These are phyloP conservation scores for Raffaelea arxii DNA, from an alignment of 2,329 filamentous ascomycete species.

Conservation along the genomic window DNA sequence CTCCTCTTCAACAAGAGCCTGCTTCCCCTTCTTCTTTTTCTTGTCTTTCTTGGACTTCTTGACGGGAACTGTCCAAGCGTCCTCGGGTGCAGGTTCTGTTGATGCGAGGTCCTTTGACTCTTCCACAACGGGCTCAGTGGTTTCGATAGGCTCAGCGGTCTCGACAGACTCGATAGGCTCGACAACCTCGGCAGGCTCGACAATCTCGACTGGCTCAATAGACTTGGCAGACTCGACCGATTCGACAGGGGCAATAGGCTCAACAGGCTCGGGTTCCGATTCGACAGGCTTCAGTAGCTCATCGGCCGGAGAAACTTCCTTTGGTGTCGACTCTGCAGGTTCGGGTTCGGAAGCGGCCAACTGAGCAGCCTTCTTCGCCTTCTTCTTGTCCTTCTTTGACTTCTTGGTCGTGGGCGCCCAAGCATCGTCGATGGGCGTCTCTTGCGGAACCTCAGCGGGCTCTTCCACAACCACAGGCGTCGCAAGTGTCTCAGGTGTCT, in stretches of 20 bases:
- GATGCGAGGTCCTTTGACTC: no score
- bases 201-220: background rate
- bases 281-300: no score
- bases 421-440: background rate
- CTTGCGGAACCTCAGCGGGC: background rate
- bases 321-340: no score
- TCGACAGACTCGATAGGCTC: no score
- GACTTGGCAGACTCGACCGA: background rate
- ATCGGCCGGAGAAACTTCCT: no score
- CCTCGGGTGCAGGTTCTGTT: background rate
- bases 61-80: background rate
- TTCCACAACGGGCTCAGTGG: no score
- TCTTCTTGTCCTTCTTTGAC: background rate
- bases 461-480: no score
- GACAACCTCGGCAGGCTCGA: no score
- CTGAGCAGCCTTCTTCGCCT: background rate
- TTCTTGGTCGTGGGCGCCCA: background rate
- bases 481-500: no score
- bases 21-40: conserved; percentile 2
- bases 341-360: no score
- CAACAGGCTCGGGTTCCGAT: background rate
- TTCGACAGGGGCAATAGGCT: background rate
- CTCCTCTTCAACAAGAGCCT: no score
- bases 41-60: conserved; percentile 7
- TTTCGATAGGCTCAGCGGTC: no score